A percentile compares a stretch with the other conserved stretches of the same genome.
phyloP scores from a whole-genome alignment of 371 early-diverging fungal genomes.

The Mortierella sp. region DNA sequence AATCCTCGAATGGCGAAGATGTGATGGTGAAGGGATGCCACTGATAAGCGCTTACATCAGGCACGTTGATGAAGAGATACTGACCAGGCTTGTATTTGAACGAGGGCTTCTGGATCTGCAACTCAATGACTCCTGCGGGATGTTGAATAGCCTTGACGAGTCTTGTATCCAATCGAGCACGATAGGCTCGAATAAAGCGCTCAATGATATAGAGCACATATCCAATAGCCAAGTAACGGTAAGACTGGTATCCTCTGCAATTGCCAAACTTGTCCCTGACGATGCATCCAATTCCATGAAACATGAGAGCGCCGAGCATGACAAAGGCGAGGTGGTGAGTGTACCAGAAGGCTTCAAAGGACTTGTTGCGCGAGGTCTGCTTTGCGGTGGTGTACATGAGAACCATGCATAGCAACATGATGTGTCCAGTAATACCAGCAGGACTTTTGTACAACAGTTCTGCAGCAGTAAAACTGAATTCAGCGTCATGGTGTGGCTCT shows the following conservation, averaged over 20 bases:
- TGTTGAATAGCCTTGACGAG: constrained; percentile 78
- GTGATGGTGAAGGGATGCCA: constrained; percentile 94
- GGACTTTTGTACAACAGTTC: constrained; percentile 62
- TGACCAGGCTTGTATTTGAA: constrained; percentile 79
- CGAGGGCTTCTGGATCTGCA: constrained; percentile 73
- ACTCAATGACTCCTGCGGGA: constrained; percentile 78
- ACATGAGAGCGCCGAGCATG: constrained; percentile 68
- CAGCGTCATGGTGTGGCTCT: neutral
- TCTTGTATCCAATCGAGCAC: constrained; percentile 61
- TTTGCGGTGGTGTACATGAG: constrained; percentile 73
- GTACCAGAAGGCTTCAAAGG: constrained; percentile 82
- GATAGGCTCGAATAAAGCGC: constrained; percentile 65
- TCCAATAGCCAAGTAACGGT: constrained; percentile 61
- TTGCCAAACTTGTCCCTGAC: constrained; percentile 56
- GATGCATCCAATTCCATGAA: constrained; percentile 77
- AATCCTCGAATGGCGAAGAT: constrained; percentile 85
- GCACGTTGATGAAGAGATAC: constrained; percentile 78
- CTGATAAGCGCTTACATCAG: constrained; percentile 69
- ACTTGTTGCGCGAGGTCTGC: constrained; percentile 62
- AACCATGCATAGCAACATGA: constrained; percentile 71
- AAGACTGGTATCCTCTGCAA: constrained; percentile 64
- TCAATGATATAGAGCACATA: constrained; percentile 72
- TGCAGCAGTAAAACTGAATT: constrained; percentile 46
- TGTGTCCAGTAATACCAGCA: constrained; percentile 76
- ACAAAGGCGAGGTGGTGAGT: constrained; percentile 79